Conservation (phyloP, 2,329 filamentous ascomycete genomes). For the Tricladium varicosporioides region DNA sequence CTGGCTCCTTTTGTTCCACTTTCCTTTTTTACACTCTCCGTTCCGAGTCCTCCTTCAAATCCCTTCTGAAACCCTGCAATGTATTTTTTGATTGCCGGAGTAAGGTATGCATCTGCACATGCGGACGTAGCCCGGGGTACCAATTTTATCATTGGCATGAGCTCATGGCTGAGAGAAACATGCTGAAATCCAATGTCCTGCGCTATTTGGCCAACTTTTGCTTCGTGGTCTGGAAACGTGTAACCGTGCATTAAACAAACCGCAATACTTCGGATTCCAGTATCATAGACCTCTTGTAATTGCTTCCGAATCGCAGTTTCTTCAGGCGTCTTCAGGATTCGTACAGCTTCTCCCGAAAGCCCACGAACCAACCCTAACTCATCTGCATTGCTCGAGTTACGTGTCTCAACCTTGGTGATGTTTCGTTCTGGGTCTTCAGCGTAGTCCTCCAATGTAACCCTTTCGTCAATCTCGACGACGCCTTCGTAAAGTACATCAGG, state of each 20-base stretch:
- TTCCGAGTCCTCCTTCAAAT: conserved; percentile 48
- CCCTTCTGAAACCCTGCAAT: conserved; percentile 63
- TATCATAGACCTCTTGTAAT: conserved; percentile 55
- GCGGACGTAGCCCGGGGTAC: conserved; percentile 65
- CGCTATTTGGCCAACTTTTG: conserved; percentile 58
- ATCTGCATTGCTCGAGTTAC: conserved; percentile 38
- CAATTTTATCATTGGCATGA: conserved; percentile 72
- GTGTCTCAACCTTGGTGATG: conserved; percentile 5
- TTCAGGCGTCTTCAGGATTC: conserved; percentile 45
- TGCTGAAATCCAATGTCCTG: conserved; percentile 64
- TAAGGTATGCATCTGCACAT: conserved; percentile 68
- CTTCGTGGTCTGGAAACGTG: conserved; percentile 65
- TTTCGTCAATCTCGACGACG: conserved; percentile 69
- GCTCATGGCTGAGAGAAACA: conserved; percentile 61
- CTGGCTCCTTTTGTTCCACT: conserved; percentile 53
- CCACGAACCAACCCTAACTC: conserved; percentile 18
- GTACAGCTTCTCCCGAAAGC: conserved; percentile 21
- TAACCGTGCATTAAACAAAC: conserved; percentile 70
- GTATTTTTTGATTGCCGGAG: conserved; percentile 65
- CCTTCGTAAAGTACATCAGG: conserved; percentile 65
- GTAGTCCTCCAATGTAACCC: conserved; percentile 70
- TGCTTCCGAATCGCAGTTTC: conserved; percentile 38
- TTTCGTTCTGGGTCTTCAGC: conserved; percentile 56
- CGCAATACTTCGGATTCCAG: conserved; percentile 60
- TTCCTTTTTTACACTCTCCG: conserved; percentile 45